Evolutionary conservation across 768 basidiomycete genomes (phyloP), one percentile per base, ranked within the genome.

Genomic region (Mycena vulgaris): DNA sequence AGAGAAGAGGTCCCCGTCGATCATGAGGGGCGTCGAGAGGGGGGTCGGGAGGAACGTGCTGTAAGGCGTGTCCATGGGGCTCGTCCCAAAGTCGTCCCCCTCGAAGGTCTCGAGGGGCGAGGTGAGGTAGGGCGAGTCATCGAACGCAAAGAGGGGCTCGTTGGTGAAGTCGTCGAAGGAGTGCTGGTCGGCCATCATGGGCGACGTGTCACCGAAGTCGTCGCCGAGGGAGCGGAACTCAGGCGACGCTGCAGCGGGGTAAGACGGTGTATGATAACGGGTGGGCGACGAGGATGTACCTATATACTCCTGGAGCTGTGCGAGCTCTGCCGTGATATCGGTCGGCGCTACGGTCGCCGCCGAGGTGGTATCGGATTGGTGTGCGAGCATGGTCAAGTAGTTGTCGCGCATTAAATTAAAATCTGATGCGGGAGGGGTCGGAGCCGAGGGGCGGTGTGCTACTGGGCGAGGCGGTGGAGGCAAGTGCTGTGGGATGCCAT

Each of bases 401-500:
- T 84, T 84, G 33, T 84, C 81, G 76, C 81, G 81, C 68, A 87
- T 78, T 31, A 74, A 75, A 49, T 16, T 53, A 45, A 66, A 66
- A 48, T 81, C 76, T 70, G 77, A 70, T 68, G 84, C 76, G 63
- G 51, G 27, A 27, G 37, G n/a, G 31, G 70, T 37, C 35, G 80
- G 77, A 58, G 75, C 72, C 74, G 79, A 63, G 10, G 63, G 35
- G 79, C 80, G 82, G 76, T 69, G 81, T 55, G 83, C 83, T 47
- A 80, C 80, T 77, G 86, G 84, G 52, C 84, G 82, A 67, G 87
- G 87, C 30, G 83, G 84, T 47, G 81, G 82, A 40, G 87, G 87
- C 33, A 88, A 76, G 55, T 77, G 86, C 51, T 86, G 83, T 59
- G 87, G 87, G 77, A 88, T 84, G 77, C 87, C 87, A 88, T 88